Evolutionary conservation across 78 protist genomes (phyloP).

Genomic region (Protostelium mycophagum): DNA sequence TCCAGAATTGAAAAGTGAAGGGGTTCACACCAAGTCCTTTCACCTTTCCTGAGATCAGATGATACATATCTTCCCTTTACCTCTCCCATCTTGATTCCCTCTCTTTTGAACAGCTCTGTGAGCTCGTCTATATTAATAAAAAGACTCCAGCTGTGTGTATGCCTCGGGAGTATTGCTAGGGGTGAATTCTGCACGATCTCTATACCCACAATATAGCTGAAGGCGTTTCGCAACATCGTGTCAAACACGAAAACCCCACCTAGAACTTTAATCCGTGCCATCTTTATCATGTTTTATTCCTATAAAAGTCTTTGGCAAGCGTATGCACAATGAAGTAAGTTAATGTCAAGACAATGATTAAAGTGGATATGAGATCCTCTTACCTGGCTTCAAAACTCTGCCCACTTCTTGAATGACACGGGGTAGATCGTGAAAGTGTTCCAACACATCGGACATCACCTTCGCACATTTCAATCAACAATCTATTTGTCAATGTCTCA

Average conservation of each 20-base stretch:
- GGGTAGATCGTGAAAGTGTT: not conserved
- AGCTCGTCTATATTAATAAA: not conserved
- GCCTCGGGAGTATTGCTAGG: not conserved
- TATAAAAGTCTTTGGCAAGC: no score
- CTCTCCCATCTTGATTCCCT: not conserved
- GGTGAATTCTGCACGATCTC: not conserved
- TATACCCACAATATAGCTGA: no score
- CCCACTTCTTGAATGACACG: not conserved
- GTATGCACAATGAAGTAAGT: no score
- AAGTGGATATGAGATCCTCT: not conserved
- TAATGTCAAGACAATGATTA: not conserved
- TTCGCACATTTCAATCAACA: no score
- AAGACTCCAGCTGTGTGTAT: not conserved
- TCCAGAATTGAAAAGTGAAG: not conserved
- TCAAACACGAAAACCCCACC: not conserved
- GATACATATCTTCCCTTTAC: no score
- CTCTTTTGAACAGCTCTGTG: not conserved
- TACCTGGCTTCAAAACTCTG: not conserved
- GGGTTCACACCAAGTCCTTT: not conserved
- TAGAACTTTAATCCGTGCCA: no score
- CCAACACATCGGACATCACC: not conserved
- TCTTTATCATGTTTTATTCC: no score
- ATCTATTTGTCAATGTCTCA: not conserved
- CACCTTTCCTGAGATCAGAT: no score
- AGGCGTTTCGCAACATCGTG: not conserved